A percentile compares a stretch with the other conserved stretches of the same genome.
phyloP scores from a whole-genome alignment of 202 grass and related monocot species.

The Bolboschoenoplectus hybrid region DNA sequence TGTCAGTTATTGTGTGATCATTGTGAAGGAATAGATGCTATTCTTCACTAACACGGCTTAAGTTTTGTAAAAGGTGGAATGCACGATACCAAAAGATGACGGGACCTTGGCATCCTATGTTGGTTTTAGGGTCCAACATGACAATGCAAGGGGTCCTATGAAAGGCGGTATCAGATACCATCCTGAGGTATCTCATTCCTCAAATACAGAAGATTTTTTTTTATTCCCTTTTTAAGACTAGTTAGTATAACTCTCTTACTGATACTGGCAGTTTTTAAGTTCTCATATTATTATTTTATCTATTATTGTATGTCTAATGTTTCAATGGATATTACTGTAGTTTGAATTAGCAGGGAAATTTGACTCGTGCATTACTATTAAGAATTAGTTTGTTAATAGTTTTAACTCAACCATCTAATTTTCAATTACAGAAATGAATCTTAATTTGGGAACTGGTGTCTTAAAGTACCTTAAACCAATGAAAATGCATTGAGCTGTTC shows the following conservation, averaged over 20 bases:
- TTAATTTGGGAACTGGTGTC: not conserved
- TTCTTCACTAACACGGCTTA: slow-evolving; percentile 10
- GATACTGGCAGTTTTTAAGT: not conserved
- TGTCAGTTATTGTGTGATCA: not conserved
- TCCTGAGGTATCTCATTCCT: slow-evolving; percentile 62
- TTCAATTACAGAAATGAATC: not conserved
- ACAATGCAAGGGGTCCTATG: slow-evolving; percentile 99
- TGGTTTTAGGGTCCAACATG: slow-evolving; percentile 95
- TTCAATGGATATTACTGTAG: not conserved
- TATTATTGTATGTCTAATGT: not conserved
- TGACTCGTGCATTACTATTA: not conserved
- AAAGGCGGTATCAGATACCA: slow-evolving; percentile 99
- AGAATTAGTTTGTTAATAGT: not conserved
- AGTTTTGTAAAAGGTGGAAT: slow-evolving; percentile 72
- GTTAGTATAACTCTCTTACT: not conserved
- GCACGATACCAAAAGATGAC: slow-evolving; percentile 98
- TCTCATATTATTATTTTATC: not conserved
- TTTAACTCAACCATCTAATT: not conserved
- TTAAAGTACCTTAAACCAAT: not conserved
- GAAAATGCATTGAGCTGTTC: not conserved
- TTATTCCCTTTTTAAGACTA: not conserved
- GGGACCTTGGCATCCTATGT: slow-evolving; percentile 94
- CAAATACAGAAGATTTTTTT: not conserved
- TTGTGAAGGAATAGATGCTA: slow-evolving; percentile 12
- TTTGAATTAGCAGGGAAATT: not conserved